Evolutionary conservation across 2,329 filamentous ascomycete species (phyloP).

Genomic region (Conoideocrella luteorostrata): DNA sequence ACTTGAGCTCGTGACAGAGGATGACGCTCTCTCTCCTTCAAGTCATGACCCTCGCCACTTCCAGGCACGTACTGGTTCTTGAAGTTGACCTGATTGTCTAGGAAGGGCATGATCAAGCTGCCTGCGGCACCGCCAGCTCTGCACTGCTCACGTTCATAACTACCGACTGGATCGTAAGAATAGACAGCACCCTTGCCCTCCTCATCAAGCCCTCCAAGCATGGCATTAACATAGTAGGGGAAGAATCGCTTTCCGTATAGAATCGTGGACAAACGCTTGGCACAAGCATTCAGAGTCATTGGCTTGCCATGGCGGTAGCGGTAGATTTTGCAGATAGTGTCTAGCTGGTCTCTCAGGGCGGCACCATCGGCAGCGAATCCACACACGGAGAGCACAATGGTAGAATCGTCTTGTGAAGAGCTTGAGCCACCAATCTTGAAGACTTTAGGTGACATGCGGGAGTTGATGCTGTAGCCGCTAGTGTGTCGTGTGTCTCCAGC

Average conservation of each 20-base stretch:
- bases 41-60: slow-evolving; percentile 73
- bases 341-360: slow-evolving; percentile 87
- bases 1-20: slow-evolving; percentile 69
- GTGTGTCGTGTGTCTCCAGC: slow-evolving; percentile 96
- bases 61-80: slow-evolving; percentile 96
- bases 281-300: slow-evolving; percentile 90
- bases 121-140: slow-evolving; percentile 87
- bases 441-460: slow-evolving; percentile 88
- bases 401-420: slow-evolving; percentile 75
- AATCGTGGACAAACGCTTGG: slow-evolving; percentile 89
- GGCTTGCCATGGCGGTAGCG: slow-evolving; percentile 95
- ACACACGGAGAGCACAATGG: slow-evolving; percentile 85
- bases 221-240: slow-evolving; percentile 95
- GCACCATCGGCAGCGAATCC: slow-evolving; percentile 94
- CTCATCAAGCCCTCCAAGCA: slow-evolving; percentile 89
- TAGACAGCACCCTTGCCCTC: slow-evolving; percentile 91
- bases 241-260: slow-evolving; percentile 98
- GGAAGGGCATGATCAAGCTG: slow-evolving; percentile 95
- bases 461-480: slow-evolving; percentile 98
- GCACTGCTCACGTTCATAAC: slow-evolving; percentile 95
- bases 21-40: slow-evolving; percentile 64
- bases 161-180: slow-evolving; percentile 95
- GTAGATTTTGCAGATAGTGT: slow-evolving; percentile 97
- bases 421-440: slow-evolving; percentile 95
- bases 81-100: slow-evolving; percentile 99